These are phyloP conservation scores for Musa balbisiana DNA, from an alignment of 202 grass and related monocot genomes.

Conservation along the genomic window DNA sequence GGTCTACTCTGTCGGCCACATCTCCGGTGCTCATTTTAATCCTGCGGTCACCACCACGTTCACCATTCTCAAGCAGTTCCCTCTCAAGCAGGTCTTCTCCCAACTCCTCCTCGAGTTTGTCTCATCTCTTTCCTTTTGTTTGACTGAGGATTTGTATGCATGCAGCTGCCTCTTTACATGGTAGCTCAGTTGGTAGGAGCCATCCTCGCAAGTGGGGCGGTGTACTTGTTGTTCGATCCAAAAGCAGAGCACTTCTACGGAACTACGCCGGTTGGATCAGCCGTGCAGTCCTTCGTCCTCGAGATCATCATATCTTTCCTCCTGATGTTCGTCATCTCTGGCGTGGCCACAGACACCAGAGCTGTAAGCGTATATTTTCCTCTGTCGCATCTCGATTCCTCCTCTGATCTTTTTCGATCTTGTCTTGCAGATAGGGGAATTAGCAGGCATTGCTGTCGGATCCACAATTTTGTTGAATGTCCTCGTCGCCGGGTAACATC, in stretches of 20 bases:
- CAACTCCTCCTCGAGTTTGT: neutral
- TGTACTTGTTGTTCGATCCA: conserved; percentile 32
- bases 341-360: conserved; percentile 49
- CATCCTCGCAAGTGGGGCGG: conserved; percentile 29
- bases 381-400: neutral
- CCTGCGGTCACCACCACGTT: conserved; percentile 53
- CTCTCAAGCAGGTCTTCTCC: conserved; percentile 28
- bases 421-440: conserved; percentile 42
- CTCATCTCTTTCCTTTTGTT: neutral
- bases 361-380: conserved; percentile 25
- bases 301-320: conserved; percentile 73
- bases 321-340: conserved; percentile 69
- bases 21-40: conserved; percentile 70
- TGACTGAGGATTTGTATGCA: neutral
- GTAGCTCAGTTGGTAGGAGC: conserved; percentile 35
- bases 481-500: conserved; percentile 43
- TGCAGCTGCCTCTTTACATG: conserved; percentile 46
- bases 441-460: conserved; percentile 61
- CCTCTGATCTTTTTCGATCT: too few relatives aligned
- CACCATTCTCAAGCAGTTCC: conserved; percentile 44
- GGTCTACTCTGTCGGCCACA: conserved; percentile 59
- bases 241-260: conserved; percentile 50
- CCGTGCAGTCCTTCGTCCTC: conserved; percentile 43
- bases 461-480: conserved; percentile 48
- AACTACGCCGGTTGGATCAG: conserved; percentile 37